Evolutionary conservation across 495 filamentous ascomycete species (phyloP), one percentile per base, ranked within the genome.

Genomic region (Clavariopsis aquatica): DNA sequence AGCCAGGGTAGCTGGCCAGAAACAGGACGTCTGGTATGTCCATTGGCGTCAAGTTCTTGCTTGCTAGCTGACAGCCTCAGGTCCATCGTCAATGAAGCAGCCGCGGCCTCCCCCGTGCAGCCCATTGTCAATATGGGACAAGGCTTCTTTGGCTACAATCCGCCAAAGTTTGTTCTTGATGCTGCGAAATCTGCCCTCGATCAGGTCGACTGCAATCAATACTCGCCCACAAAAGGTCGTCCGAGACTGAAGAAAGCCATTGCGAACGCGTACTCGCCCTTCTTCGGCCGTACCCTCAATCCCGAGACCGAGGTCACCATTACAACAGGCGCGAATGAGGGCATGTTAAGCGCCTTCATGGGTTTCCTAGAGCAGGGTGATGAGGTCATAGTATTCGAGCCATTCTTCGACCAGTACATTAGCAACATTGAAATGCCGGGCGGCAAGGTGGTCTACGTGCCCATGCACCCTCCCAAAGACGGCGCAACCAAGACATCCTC

Each of bases 141-240:
- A 77, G 92, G 92, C n/a, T 96, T 95, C 81, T 96, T 94, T 76
- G 94, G 94, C 28, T 98, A 98, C 75, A 98, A 98, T 72, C 94
- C 94, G 46, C 94, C 94, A 1, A 76, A 86, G 15, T 98, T 96
- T 74, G 92, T 96, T 55, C 79, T 96, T 57, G 84, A 96, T 68
- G 94, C 94, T 24, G 94, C 94, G 51, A 96, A 95, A 75, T 80
- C 85, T 20, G 92, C 92, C 38, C 81, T 98, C 23, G 86, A 96
- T 73, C 82, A 85, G n/a, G 94, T 98, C 6, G 94, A 98, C 54
- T 96, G 93, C 81, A 98, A 98, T 74, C 94, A 98, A 78, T 98
- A 98, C 78, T 91, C 92, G 15, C 94, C 94, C 2, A 98, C 94
- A 1, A 92, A 89, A 83, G 94, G 94, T 54, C 87, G 94, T 0